Base-by-base conservation (phyloP, 1,139 yeast genomes). In the Taiozyma onychis region DNA sequence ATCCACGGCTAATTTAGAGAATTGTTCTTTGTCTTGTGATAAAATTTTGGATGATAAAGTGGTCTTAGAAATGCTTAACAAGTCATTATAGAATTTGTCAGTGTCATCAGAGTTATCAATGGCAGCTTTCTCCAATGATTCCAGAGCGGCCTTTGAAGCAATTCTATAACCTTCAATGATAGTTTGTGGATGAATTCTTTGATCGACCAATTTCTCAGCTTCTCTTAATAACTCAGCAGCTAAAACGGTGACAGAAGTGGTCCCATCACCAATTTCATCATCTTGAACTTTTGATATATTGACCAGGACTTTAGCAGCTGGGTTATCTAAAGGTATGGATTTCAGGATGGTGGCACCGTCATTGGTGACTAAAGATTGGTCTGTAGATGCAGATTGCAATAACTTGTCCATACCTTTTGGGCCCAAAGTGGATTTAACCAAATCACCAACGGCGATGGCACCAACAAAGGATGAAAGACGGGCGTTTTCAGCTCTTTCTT, bases 321-420 rank as follows among this genome's bases (percentile, higher is more conserved):
- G 99, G 62, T 95, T 93, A 65, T 91, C 97, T 62, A 93, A 81
- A 10, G 99, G 98, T 62, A 93, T 93, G 1, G 96, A 79, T 65
- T 93, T 91, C 60, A 93, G 75, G 58, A 93, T 93, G 7, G 99
- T 93, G 47, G 99, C 99, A 54, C 99, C 99, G 71, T 93, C 99
- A 68, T 93, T 93, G 46, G 99, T 95, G 44, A 93, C 93, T 64
- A 91, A 66, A 7, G 95, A 77, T 53, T 76, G 77, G 48, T 87
- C 84, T 49, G 93, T 82, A 6, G 93, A 79, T 16, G 97, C 87
- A 58, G 96, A 85, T 66, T 90, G 97, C 55, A 93, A 75, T 58
- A 93, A 75, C 68, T 93, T 93, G 70, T 93, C 99, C 98, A 93
- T 93, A 54, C 99, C 99, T 69, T 93, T 93, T 57, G 99, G 99